A percentile compares a stretch with the other conserved stretches of the same genome.
Evolutionary conservation across 2,329 filamentous ascomycete species (phyloP).

Genomic region (Aspergillus puulaauensis): DNA sequence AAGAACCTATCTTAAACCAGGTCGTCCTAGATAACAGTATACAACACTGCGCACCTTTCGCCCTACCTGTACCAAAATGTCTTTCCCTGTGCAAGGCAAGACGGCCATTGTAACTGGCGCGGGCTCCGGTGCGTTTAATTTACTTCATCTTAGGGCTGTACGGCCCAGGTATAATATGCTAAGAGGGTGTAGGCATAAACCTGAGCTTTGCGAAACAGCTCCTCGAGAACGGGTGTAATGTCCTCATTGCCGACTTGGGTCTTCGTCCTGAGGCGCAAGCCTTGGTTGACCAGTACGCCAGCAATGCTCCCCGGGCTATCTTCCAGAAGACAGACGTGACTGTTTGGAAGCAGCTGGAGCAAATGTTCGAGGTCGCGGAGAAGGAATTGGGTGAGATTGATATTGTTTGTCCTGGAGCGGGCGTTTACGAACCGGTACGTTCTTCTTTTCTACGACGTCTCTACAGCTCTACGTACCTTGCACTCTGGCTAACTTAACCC

Average conservation of each 20-base stretch:
- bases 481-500: not conserved
- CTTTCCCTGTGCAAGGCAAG: constrained; percentile 44
- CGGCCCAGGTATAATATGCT: not conserved
- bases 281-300: constrained; percentile 39
- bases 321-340: constrained; percentile 51
- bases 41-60: not conserved
- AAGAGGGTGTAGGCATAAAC: constrained; percentile 42
- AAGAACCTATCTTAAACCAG: not conserved
- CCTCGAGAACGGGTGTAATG: constrained; percentile 47
- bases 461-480: not conserved
- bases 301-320: constrained; percentile 32
- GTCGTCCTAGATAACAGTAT: not conserved
- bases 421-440: constrained; percentile 45
- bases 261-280: constrained; percentile 47
- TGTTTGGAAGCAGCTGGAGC: constrained; percentile 50
- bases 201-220: constrained; percentile 45
- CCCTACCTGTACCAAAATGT: constrained; percentile 26
- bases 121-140: constrained; percentile 47
- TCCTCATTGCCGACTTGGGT: constrained; percentile 46
- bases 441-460: not conserved
- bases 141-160: not conserved
- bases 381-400: constrained; percentile 49
- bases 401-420: constrained; percentile 49
- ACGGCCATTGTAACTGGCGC: constrained; percentile 57
- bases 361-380: constrained; percentile 51